These are phyloP conservation scores for Thyridium curvatum DNA, from an alignment of 2,329 filamentous ascomycete genomes.

Conservation along the genomic window DNA sequence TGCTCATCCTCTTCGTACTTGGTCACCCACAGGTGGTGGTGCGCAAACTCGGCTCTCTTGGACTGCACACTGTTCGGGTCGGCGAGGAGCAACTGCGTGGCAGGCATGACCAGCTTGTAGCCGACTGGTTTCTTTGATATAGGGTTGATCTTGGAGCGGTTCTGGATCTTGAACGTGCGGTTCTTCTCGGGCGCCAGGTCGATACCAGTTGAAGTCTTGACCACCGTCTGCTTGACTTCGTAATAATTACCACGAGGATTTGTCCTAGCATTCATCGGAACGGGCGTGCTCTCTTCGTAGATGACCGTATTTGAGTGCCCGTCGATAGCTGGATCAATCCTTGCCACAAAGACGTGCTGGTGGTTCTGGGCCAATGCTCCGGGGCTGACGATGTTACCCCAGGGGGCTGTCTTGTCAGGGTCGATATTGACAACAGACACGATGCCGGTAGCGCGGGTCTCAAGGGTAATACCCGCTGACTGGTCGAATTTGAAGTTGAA, in stretches of 20 bases:
- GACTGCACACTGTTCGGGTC: slow-evolving; percentile 44
- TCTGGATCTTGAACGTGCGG: slow-evolving; percentile 30
- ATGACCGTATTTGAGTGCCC: slow-evolving; percentile 21
- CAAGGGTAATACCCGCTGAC: slow-evolving; percentile 34
- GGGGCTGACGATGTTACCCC: slow-evolving; percentile 43
- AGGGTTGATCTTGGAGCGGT: slow-evolving; percentile 45
- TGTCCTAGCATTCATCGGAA: no score
- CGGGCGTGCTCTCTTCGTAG: not conserved
- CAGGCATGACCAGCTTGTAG: slow-evolving; percentile 42
- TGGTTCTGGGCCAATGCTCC: slow-evolving; percentile 50
- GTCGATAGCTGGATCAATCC: slow-evolving; percentile 47
- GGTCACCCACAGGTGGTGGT: slow-evolving; percentile 53
- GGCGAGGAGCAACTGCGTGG: slow-evolving; percentile 51
- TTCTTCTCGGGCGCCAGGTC: slow-evolving; percentile 52
- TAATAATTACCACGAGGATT: no score
- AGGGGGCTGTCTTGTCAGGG: slow-evolving; percentile 14
- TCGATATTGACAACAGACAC: slow-evolving; percentile 51
- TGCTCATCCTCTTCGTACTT: slow-evolving; percentile 52
- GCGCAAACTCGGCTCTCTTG: slow-evolving; percentile 52
- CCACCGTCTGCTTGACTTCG: no score
- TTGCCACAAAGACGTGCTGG: slow-evolving; percentile 47
- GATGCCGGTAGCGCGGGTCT: slow-evolving; percentile 28
- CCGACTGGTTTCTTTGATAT: slow-evolving; percentile 40
- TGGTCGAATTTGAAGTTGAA: slow-evolving; percentile 42
- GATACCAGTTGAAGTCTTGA: slow-evolving; percentile 39